Conservation (phyloP, 2,329 filamentous ascomycete species). For the Septoria petroselini region DNA sequence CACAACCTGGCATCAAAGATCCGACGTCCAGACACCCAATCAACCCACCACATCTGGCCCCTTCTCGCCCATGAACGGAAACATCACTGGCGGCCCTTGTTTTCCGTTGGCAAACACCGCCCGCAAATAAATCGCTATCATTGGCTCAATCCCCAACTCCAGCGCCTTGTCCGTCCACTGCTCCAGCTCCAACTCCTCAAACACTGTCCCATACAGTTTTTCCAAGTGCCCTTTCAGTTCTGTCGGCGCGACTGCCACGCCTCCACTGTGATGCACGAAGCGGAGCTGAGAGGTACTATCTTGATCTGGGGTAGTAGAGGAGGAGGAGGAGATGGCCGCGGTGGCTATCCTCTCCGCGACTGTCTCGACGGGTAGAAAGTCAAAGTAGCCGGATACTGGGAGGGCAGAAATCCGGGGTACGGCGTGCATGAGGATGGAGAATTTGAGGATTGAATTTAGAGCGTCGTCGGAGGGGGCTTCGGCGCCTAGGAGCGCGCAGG, state of each 20-base stretch:
- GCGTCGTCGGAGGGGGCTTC: conserved; percentile 21
- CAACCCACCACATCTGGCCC: too few species aligned
- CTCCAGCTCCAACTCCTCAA: conserved; percentile 20
- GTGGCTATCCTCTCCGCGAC: conserved; percentile 14
- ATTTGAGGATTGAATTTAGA: conserved; percentile 21
- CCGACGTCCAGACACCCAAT: too few species aligned
- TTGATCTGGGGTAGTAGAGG: too few species aligned
- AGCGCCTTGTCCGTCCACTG: conserved; percentile 20
- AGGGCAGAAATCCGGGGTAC: conserved; percentile 16
- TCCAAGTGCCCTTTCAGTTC: conserved; percentile 18
- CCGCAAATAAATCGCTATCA: conserved; percentile 22
- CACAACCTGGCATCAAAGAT: too few species aligned
- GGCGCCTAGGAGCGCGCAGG: conserved; percentile 19
- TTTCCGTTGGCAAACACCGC: conserved; percentile 7
- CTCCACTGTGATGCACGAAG: conserved; percentile 21
- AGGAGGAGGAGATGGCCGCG: too few species aligned
- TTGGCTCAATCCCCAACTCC: conserved; percentile 19
- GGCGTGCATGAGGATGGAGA: conserved; percentile 16
- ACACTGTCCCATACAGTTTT: conserved; percentile 9
- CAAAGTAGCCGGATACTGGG: conserved; percentile 17
- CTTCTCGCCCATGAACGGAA: conserved; percentile 26
- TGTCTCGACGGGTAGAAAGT: conserved; percentile 18
- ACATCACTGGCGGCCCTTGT: conserved; percentile 12
- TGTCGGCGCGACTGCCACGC: conserved; percentile 13
- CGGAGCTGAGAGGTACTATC: conserved; percentile 6